Evolutionary conservation across 768 basidiomycete species (phyloP).

Genomic region (Lactarius trivialis): DNA sequence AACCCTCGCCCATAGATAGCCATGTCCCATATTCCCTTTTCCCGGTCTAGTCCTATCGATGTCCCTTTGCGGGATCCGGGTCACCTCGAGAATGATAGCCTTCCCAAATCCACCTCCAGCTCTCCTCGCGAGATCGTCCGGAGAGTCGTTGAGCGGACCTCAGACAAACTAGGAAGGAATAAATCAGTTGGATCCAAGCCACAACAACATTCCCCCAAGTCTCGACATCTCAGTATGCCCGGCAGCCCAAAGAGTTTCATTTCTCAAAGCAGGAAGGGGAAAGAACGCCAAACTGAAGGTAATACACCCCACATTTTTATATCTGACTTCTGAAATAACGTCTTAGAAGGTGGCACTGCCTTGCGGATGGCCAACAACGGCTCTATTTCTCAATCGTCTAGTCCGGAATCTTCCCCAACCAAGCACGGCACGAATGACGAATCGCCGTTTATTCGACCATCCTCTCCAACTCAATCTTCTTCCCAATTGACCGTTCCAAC

Average conservation of each 20-base stretch:
- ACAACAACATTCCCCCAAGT: slow-evolving; percentile 8
- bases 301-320: background rate
- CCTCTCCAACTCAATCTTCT: slow-evolving; percentile 49
- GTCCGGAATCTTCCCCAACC: slow-evolving; percentile 6
- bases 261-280: slow-evolving; percentile 48
- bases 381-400: slow-evolving; percentile 9
- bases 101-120: slow-evolving; percentile 6
- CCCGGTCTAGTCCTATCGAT: background rate
- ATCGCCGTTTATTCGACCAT: slow-evolving; percentile 67
- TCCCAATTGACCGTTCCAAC: slow-evolving; percentile 42
- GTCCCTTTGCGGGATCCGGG: background rate
- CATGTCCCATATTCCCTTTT: slow-evolving; percentile 9
- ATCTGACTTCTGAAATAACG: background rate
- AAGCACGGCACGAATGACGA: slow-evolving; percentile 36
- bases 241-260: slow-evolving; percentile 45
- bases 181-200: slow-evolving; percentile 24
- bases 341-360: background rate
- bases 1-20: background rate
- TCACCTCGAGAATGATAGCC: slow-evolving; percentile 11
- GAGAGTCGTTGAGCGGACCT: slow-evolving; percentile 44
- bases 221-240: slow-evolving; percentile 29
- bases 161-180: slow-evolving; percentile 60
- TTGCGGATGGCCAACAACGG: background rate
- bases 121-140: slow-evolving; percentile 25
- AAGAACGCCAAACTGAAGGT: slow-evolving; percentile 36